Conservation (phyloP, 106 monocot species). For the Acanthochlamys bracteata region DNA sequence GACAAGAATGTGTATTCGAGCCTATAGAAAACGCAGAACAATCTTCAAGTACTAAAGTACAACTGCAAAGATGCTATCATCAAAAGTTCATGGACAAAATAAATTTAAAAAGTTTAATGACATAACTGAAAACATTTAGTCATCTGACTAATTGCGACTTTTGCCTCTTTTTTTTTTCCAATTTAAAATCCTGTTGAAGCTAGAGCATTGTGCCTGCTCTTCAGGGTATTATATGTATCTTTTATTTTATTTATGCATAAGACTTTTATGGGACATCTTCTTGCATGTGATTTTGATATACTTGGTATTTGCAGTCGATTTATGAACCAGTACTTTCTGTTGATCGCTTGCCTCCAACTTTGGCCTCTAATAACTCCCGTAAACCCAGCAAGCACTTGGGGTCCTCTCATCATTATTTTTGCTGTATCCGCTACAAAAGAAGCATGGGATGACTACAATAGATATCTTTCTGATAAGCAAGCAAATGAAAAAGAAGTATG, state of each 20-base stretch:
- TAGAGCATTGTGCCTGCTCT: too few relatives aligned
- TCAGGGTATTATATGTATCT: too few relatives aligned
- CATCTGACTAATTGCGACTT: too few relatives aligned
- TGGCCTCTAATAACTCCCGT: conserved; percentile 97
- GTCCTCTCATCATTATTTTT: conserved; percentile 91
- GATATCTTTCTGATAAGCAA: conserved; percentile 91
- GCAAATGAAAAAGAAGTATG: conserved; percentile 91
- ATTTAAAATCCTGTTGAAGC: too few relatives aligned
- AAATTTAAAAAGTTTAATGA: too few relatives aligned
- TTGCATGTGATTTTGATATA: neutral
- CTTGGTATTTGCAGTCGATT: conserved; percentile 58
- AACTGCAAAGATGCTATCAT: too few relatives aligned
- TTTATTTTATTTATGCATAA: neutral
- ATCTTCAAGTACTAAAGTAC: too few relatives aligned
- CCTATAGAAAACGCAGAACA: too few relatives aligned
- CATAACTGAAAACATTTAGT: too few relatives aligned
- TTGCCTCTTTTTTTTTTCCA: too few relatives aligned
- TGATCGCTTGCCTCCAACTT: conserved; percentile 93
- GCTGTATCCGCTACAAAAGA: conserved; percentile 91
- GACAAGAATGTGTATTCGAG: too few relatives aligned
- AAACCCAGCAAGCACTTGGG: conserved; percentile 97
- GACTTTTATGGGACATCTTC: neutral
- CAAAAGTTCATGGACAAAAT: too few relatives aligned
- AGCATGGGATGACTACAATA: conserved; percentile 99
- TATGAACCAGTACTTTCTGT: conserved; percentile 96